phyloP scores from a whole-genome alignment of 208 protist species.

The Tritrichomonas foetus region DNA sequence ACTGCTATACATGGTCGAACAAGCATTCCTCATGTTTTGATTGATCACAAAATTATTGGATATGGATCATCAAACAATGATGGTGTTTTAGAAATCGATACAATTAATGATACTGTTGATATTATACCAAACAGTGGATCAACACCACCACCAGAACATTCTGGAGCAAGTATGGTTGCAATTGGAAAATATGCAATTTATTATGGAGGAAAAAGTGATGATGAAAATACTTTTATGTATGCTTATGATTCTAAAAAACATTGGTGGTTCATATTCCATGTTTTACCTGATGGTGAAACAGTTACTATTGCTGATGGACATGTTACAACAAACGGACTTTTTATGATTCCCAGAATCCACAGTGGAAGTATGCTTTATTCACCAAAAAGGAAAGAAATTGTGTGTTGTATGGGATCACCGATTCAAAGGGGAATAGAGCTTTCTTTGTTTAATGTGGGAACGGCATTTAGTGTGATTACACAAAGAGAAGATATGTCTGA shows the following conservation, averaged over 20 bases:
- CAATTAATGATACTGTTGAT: neutral
- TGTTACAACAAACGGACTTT: neutral
- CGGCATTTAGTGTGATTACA: neutral
- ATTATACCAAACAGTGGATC: neutral
- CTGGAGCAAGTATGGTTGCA: neutral
- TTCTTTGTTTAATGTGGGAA: neutral
- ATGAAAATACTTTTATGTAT: neutral
- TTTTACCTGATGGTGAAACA: neutral
- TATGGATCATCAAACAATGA: too few species aligned
- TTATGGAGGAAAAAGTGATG: neutral
- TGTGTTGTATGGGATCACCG: neutral
- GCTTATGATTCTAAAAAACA: neutral
- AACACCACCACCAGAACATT: neutral
- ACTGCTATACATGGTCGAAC: neutral
- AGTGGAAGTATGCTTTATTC: neutral
- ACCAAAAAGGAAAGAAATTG: neutral
- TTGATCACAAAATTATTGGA: too few species aligned
- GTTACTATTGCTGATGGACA: neutral
- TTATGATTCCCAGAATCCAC: neutral
- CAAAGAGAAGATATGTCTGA: constrained; percentile 29
- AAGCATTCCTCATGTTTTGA: neutral
- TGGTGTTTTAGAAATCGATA: neutral
- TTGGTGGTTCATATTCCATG: neutral
- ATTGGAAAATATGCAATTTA: neutral
- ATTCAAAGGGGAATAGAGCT: neutral